Evolutionary conservation across 495 filamentous ascomycete species (phyloP).

Genomic region (Haplographium delicatum): DNA sequence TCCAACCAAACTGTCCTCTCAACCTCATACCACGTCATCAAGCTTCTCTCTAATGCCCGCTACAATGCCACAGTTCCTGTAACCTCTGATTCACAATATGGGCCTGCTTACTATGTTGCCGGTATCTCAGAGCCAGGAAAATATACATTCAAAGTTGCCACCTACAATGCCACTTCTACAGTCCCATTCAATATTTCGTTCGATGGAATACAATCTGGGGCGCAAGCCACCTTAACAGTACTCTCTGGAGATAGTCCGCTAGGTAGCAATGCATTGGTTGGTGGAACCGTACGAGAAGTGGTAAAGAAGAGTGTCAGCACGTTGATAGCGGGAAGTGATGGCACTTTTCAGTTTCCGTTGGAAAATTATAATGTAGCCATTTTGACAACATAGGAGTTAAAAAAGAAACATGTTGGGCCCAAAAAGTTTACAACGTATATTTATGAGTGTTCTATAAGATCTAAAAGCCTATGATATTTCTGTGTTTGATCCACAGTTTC

Average conservation of each 20-base stretch:
- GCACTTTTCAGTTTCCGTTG: slow-evolving; percentile 34
- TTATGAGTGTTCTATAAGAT: background rate
- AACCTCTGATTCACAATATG: slow-evolving; percentile 20
- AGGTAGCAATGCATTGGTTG: slow-evolving; percentile 33
- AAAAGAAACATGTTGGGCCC: background rate
- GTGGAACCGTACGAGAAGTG: slow-evolving; percentile 32
- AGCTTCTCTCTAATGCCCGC: slow-evolving; percentile 25
- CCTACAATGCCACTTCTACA: slow-evolving; percentile 56
- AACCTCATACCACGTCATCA: slow-evolving; percentile 23
- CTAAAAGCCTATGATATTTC: background rate
- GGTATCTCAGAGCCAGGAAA: slow-evolving; percentile 27
- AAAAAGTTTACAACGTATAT: background rate
- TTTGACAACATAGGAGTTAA: slow-evolving; percentile 18
- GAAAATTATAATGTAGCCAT: slow-evolving; percentile 38
- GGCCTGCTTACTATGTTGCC: slow-evolving; percentile 28
- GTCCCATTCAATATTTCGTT: slow-evolving; percentile 50
- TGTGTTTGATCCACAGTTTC: background rate
- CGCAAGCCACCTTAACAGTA: slow-evolving; percentile 50
- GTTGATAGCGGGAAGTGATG: slow-evolving; percentile 32
- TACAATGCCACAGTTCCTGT: slow-evolving; percentile 24
- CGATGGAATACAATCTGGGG: slow-evolving; percentile 41
- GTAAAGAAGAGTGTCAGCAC: slow-evolving; percentile 34
- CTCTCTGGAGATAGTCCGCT: slow-evolving; percentile 43
- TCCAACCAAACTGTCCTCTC: slow-evolving; percentile 20
- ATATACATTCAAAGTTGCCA: slow-evolving; percentile 55